Evolutionary conservation across 257 asterid genomes (phyloP), one percentile per base, ranked within the genome.

Genomic region (Handroanthus guayacan): DNA sequence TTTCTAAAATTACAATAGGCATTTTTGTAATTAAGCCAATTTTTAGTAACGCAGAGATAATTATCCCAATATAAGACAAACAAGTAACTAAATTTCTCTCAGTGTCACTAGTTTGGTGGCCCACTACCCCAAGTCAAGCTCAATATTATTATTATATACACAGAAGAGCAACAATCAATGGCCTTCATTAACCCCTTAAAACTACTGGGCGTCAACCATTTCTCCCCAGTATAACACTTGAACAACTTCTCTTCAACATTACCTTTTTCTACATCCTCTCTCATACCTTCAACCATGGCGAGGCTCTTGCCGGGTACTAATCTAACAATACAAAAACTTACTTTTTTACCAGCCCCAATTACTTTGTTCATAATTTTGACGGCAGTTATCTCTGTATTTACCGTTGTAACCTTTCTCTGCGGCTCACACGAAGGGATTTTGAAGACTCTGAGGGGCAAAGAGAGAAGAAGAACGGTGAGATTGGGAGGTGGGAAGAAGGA

Each of bases 401-500:
- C 87, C 1, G 58, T 63, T 4, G 78, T 77, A 36, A 74, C 67
- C 5, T 89, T 83, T 25, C 55, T 85, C 13, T 90, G 97, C 67
- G 92, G 91, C 41, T 85, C 88, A 2, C 89, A 73, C 68, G 63
- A n/a, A 14, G 69, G 77, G 3, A 31, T 17, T 18, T 36, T 43
- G 10, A 69, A 56, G 63, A 75, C 81, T 2, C 16, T 62, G 48
- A 65, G 50, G 69, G 68, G 34, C 39, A 67, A 6, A 34, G 70
- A 18, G 0, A 58, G 62, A 52, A 51, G 60, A 52, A 79, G 70
- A 11, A 81, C 80, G 1, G 85, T 83, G 69, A 79, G 83, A 38
- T 61, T 92, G 62, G 97, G 92, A 9, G 86, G 84, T 9, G 69
- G 71, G 5, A 71, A 64, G 37, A 71, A 78, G 51, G 45, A 62